A percentile compares a stretch with the other conserved stretches of the same genome.
These are phyloP conservation scores for Nemania sp. DNA, from an alignment of 2,329 filamentous ascomycete genomes.

Conservation along the genomic window DNA sequence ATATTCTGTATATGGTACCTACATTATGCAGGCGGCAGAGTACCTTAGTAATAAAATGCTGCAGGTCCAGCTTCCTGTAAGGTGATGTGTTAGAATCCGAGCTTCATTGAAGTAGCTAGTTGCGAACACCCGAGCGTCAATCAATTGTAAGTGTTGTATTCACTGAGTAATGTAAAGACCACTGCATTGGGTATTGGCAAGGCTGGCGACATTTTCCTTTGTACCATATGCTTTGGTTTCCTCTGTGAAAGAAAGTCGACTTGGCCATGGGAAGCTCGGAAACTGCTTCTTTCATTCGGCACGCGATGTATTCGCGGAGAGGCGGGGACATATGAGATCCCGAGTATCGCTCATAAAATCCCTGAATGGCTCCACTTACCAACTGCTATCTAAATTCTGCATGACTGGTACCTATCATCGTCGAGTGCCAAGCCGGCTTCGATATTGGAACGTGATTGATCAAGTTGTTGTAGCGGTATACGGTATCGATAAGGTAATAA, in stretches of 20 bases:
- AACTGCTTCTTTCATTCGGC: neutral
- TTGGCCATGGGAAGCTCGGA: too few species aligned
- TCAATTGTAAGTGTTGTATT: neutral
- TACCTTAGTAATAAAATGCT: neutral
- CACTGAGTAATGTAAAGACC: slow-evolving; percentile 7
- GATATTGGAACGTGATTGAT: too few species aligned
- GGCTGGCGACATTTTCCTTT: too few species aligned
- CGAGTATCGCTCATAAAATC: neutral
- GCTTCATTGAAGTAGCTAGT: neutral
- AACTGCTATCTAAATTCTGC: neutral
- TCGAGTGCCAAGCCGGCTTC: slow-evolving; percentile 2
- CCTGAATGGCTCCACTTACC: neutral
- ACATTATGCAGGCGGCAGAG: neutral
- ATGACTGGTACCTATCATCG: neutral
- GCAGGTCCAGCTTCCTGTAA: slow-evolving; percentile 16
- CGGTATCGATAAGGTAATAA: slow-evolving; percentile 3
- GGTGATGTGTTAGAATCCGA: slow-evolving; percentile 7
- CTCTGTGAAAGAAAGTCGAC: too few species aligned
- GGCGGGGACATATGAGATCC: neutral
- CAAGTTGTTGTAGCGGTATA: too few species aligned
- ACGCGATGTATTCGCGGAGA: slow-evolving; percentile 2
- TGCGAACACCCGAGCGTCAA: too few species aligned
- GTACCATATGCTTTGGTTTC: too few species aligned
- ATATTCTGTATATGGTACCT: neutral
- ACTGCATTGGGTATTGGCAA: neutral